Evolutionary conservation across 495 filamentous ascomycete genomes (phyloP), one percentile per base, ranked within the genome.

Genomic region (Opeltia flavorubescens): DNA sequence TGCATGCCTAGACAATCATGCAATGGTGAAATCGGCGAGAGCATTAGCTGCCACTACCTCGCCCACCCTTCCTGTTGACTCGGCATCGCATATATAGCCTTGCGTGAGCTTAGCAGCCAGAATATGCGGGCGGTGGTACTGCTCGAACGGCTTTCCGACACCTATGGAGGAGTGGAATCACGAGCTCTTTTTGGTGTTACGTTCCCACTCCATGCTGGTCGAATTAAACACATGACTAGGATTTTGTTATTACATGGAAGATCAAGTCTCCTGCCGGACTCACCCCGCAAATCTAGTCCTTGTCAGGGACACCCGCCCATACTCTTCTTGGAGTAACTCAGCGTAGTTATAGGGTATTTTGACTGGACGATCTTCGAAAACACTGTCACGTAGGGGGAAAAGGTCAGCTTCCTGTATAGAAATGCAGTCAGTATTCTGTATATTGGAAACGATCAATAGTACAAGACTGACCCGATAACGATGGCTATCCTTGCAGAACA

Each of bases 271-370:
- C n/a, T n/a, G n/a, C n/a, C n/a, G n/a, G n/a, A n/a, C 34, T 42
- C 41, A 83, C 75, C 75, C 78, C 48, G 73, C 63, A 60, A 77
- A 89, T 43, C 70, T 64, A 5, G 76, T 80, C 30, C 68, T 66
- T 0, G 75, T 76, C 56, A 95, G 59, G 5, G 83, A 74, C 49
- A 70, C 72, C 3, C 62, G 51, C 13, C 81, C 77, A 54, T 95
- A 95, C 62, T 94, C 87, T 38, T 80, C 77, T 28, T 70, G 65
- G 48, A 94, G 66, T 21, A 94, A 68, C 47, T 72, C 67, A 11
- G 82, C 73, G 59, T 87, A 93, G 24, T 72, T 71, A 54, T 75
- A 89, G 6, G 88, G 88, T 43, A 94, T 73, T 56, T 76, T 76
- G 12, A 85, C 86, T 11, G 74, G 70, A 18, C 81, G 71, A 42